A percentile compares a stretch with the other conserved stretches of the same genome.
These are phyloP conservation scores for Epithele typhae DNA, from an alignment of 768 basidiomycete species.

Conservation along the genomic window DNA sequence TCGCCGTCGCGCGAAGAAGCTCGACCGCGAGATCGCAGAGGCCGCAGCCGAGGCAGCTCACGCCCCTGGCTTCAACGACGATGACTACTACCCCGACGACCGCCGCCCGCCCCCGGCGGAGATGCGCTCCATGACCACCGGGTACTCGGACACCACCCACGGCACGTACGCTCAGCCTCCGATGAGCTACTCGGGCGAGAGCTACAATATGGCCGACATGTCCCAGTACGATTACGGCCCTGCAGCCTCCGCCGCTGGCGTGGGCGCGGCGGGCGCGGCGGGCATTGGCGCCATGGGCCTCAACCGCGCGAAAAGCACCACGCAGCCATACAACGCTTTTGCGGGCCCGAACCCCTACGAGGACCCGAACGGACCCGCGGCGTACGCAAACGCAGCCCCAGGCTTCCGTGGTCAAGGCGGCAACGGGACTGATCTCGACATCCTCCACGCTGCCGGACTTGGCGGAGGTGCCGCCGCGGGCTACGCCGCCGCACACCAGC, in stretches of 20 bases:
- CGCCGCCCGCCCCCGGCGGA: slow-evolving; percentile 5
- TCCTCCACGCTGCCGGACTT: slow-evolving; percentile 23
- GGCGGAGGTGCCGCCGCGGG: slow-evolving; percentile 14
- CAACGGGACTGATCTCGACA: slow-evolving; percentile 8
- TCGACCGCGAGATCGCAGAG: slow-evolving; percentile 71
- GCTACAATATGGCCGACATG: slow-evolving; percentile 51
- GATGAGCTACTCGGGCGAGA: slow-evolving; percentile 29
- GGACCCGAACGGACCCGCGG: too few relatives aligned
- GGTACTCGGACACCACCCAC: slow-evolving; percentile 48
- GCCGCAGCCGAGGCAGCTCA: slow-evolving; percentile 61
- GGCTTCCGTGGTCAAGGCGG: slow-evolving; percentile 1
- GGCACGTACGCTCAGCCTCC: slow-evolving; percentile 49
- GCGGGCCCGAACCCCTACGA: slow-evolving; percentile 24
- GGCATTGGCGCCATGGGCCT: slow-evolving; percentile 35
- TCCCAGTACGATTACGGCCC: slow-evolving; percentile 31
- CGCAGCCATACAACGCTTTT: slow-evolving; percentile 37
- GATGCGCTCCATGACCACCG: slow-evolving; percentile 20
- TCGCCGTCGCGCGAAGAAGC: slow-evolving; percentile 56
- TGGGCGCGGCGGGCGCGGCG: slow-evolving; percentile 31
- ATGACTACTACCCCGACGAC: slow-evolving; percentile 37
- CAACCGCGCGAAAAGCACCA: slow-evolving; percentile 27
- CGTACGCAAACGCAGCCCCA: slow-evolving; percentile 4
- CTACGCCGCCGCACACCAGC: slow-evolving; percentile 4
- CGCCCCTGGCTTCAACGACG: slow-evolving; percentile 49
- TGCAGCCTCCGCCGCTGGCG: slow-evolving; percentile 20